A percentile compares a stretch with the other conserved stretches of the same genome.
phyloP scores from a whole-genome alignment of 768 basidiomycete species.

The Rhizopogon rudus region DNA sequence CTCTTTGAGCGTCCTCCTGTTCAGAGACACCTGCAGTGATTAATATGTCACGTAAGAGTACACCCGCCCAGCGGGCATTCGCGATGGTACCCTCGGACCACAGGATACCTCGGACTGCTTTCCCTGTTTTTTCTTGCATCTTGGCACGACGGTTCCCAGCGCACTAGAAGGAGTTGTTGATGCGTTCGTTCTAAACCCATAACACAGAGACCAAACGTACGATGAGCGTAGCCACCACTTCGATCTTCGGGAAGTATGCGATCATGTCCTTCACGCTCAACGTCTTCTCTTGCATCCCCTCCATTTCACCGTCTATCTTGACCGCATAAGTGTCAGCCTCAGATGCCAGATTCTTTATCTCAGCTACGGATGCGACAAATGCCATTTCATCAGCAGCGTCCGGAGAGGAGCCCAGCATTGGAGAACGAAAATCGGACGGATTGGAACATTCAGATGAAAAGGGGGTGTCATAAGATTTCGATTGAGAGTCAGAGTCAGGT shows the following conservation, averaged over 20 bases:
- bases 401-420: not conserved
- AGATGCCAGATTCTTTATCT: conserved; percentile 18
- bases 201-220: conserved; percentile 26
- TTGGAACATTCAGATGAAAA: conserved; percentile 27
- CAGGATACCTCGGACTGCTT: conserved; percentile 47
- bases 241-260: conserved; percentile 11
- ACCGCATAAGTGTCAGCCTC: conserved; percentile 18
- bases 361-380: conserved; percentile 17
- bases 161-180: conserved; percentile 30
- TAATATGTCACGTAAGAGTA: conserved; percentile 53
- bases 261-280: conserved; percentile 18
- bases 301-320: conserved; percentile 22
- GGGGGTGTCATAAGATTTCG: conserved; percentile 17
- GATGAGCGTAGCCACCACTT: conserved; percentile 52
- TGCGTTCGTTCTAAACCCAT: not conserved
- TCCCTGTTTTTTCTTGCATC: conserved; percentile 51
- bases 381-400: not conserved
- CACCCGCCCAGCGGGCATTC: conserved; percentile 66
- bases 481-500: not conserved
- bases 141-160: conserved; percentile 65
- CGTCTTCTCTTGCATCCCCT: conserved; percentile 5
- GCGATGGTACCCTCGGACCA: conserved; percentile 70
- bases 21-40: conserved; percentile 34
- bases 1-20: conserved; percentile 12
- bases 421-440: conserved; percentile 20